Evolutionary conservation across 139 green algal species (phyloP).

Genomic region (Chlorella sorokiniana): DNA sequence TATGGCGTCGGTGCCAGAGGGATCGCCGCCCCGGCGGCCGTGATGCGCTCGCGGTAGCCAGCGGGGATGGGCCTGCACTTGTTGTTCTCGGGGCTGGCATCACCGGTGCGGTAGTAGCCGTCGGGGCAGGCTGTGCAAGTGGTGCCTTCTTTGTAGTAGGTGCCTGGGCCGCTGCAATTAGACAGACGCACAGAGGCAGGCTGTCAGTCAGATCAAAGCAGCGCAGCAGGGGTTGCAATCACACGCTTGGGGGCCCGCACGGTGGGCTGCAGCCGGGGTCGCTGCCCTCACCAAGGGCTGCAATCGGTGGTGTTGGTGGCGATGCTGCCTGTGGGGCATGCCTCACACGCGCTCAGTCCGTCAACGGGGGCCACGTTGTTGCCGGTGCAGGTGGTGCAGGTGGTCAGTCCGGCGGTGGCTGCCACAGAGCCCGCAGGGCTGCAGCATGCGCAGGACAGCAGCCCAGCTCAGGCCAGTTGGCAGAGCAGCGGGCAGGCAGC

Average conservation of each 20-base stretch:
- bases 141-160: background rate
- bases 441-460: no score
- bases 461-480: no score
- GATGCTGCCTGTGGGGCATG: background rate
- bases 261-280: background rate
- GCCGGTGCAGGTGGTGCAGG: background rate
- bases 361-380: slow-evolving; percentile 7
- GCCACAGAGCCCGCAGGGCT: no score
- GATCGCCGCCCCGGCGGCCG: background rate
- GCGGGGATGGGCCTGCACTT: slow-evolving; percentile 8
- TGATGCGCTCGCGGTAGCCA: slow-evolving; percentile 1
- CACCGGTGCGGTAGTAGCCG: slow-evolving; percentile 11
- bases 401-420: no score
- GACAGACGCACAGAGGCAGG: background rate
- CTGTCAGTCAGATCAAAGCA: background rate
- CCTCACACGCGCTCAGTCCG: background rate
- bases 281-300: background rate
- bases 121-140: background rate
- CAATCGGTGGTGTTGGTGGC: background rate
- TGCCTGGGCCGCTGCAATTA: background rate
- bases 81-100: slow-evolving; percentile 27
- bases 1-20: background rate
- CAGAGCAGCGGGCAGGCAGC: no score
- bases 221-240: background rate
- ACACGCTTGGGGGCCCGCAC: no score